Evolutionary conservation across 2,329 filamentous ascomycete genomes (phyloP).

Genomic region (Phaeosphaeria sp.): DNA sequence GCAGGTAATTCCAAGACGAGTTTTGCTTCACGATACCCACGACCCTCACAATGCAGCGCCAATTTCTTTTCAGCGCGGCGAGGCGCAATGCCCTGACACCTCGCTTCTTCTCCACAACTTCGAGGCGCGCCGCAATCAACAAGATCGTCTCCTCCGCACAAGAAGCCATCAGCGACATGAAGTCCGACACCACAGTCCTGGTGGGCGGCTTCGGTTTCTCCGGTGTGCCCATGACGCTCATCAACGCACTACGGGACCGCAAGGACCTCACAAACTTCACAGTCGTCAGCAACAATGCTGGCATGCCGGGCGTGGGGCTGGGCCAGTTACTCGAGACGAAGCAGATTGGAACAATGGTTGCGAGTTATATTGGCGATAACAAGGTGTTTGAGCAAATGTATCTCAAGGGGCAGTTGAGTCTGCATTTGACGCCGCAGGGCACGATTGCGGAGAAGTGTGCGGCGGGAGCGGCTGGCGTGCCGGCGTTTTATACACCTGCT

Average conservation of each 20-base stretch:
- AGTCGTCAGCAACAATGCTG: slow-evolving; percentile 83
- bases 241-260: slow-evolving; percentile 48
- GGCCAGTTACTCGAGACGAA: slow-evolving; percentile 72
- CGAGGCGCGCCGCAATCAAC: slow-evolving; percentile 44
- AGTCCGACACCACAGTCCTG: slow-evolving; percentile 45
- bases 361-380: slow-evolving; percentile 80
- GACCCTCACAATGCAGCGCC: slow-evolving; percentile 39
- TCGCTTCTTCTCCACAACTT: slow-evolving; percentile 46
- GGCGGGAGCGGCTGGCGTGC: slow-evolving; percentile 77
- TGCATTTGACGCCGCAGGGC: slow-evolving; percentile 80
- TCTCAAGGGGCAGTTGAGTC: slow-evolving; percentile 73
- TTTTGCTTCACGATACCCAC: background rate
- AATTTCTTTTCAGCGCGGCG: slow-evolving; percentile 39
- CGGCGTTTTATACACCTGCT: slow-evolving; percentile 81
- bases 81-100: slow-evolving; percentile 39
- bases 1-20: background rate
- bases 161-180: slow-evolving; percentile 49
- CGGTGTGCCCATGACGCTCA: slow-evolving; percentile 49
- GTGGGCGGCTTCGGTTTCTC: slow-evolving; percentile 50
- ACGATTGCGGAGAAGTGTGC: slow-evolving; percentile 75
- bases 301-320: slow-evolving; percentile 72
- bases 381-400: slow-evolving; percentile 79
- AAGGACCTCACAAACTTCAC: slow-evolving; percentile 60
- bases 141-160: slow-evolving; percentile 48
- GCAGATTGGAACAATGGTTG: slow-evolving; percentile 74